Evolutionary conservation across 306 rosid genomes (phyloP), one percentile per base, ranked within the genome.

Genomic region (Vachellia pachyceras): DNA sequence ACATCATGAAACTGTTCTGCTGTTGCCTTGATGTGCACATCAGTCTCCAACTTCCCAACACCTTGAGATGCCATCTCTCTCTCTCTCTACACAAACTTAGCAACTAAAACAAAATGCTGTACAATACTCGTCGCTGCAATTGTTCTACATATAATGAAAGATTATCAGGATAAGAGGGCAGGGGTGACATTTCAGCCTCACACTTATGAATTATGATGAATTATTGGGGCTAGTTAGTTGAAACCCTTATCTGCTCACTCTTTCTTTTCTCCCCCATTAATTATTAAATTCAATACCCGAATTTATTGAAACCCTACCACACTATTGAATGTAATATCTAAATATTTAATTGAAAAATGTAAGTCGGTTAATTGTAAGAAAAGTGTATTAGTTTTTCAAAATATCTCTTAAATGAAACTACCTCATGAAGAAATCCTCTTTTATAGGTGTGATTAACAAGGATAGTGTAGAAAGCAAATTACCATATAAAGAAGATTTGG

Each of bases 1-100:
- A 71, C 77, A 58, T 79, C 72, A 18, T 41, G 20, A 37, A 79
- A 79, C 12, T 58, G 63, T 63, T 58, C 35, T 18, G 77, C 71
- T 4, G 77, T 10, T 6, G 82, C 77, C 40, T 79, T 58, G 4
- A 79, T 70, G 5, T 41, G 71, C 36, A 79, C 61, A 18, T 55
- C 70, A 5, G 44, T 70, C 72, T 79, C 82, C 14, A 70, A 0
- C 72, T 79, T 79, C 20, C 3, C 37, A 35, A 44, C 55, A 1
- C 5, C 2, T 6, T 5, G 10, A n/a, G 49, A 57, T 1, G 71
- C 46, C 82, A 47, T 77, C 1, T 40, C 73, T 41, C 18, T 41
- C 73, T 68, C 50, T n/a, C n/a, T n/a, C n/a, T n/a, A n/a, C n/a
- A 47, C 6, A 47, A 13, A 47, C 18, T 47, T 47, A 11, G 5